Percentiles rank a stretch among this genome's conserved stretches.
phyloP scores from a whole-genome alignment of 75 land plant genomes.

The Pseudotsuga menziesii region DNA sequence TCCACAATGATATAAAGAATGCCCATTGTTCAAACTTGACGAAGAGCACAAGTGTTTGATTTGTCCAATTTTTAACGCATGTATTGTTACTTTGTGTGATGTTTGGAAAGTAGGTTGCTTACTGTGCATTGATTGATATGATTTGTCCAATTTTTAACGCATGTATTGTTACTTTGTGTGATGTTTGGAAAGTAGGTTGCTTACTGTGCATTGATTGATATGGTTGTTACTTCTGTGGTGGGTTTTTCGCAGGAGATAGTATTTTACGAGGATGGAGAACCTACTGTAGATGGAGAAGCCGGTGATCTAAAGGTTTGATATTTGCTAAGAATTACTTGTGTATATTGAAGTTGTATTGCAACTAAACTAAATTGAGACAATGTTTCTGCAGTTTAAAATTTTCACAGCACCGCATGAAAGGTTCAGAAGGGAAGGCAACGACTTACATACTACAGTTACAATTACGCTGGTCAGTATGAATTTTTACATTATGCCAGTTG shows the following conservation, averaged over 20 bases:
- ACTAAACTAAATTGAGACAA: neutral
- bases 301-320: conserved; percentile 79
- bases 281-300: conserved; percentile 85
- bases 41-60: no score
- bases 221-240: neutral
- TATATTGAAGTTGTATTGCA: neutral
- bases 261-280: conserved; percentile 96
- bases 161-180: neutral
- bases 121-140: no score
- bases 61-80: no score
- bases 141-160: no score
- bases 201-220: neutral
- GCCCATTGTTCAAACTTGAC: no score
- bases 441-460: conserved; percentile 67
- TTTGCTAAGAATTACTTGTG: conserved; percentile 2
- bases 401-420: conserved; percentile 70
- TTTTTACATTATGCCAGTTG: neutral
- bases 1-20: no score
- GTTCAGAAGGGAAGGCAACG: conserved; percentile 82
- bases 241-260: conserved; percentile 59
- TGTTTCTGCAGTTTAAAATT: conserved; percentile 55
- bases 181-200: neutral
- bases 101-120: no score
- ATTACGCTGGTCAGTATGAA: conserved; percentile 45
- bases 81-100: neutral